phyloP scores from a whole-genome alignment of 371 early-diverging fungal species.

The Mortierella sp. region DNA sequence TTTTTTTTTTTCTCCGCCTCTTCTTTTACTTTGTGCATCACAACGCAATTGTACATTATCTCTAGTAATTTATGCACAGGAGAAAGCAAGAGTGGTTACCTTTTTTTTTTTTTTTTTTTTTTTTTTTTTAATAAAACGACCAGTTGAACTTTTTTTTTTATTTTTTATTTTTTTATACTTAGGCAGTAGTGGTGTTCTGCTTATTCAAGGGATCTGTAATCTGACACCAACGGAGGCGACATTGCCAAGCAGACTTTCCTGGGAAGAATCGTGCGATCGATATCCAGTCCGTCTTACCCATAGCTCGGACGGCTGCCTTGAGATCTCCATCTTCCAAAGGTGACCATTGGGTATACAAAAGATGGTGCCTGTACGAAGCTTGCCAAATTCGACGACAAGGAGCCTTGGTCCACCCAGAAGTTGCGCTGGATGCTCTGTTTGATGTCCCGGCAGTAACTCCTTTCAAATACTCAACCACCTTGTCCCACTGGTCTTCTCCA shows the following conservation, averaged over 20 bases:
- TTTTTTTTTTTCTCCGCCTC: no score
- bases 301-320: conserved; percentile 9
- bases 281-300: conserved; percentile 31
- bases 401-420: conserved; percentile 40
- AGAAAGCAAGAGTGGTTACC: no score
- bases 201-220: conserved; percentile 17
- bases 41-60: no score
- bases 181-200: neutral
- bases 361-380: conserved; percentile 35
- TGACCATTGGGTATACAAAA: conserved; percentile 38
- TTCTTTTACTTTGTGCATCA: no score
- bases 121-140: no score
- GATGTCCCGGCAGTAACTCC: neutral
- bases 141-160: no score
- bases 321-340: conserved; percentile 38
- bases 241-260: conserved; percentile 43
- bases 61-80: no score
- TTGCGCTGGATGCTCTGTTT: neutral
- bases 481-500: conserved; percentile 42
- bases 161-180: no score
- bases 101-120: no score
- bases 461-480: conserved; percentile 24
- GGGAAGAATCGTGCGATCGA: conserved; percentile 42
- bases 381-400: conserved; percentile 51
- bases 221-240: conserved; percentile 51